These are phyloP conservation scores for Candida andamanensis DNA, from an alignment of 805 yeast species.

Conservation along the genomic window DNA sequence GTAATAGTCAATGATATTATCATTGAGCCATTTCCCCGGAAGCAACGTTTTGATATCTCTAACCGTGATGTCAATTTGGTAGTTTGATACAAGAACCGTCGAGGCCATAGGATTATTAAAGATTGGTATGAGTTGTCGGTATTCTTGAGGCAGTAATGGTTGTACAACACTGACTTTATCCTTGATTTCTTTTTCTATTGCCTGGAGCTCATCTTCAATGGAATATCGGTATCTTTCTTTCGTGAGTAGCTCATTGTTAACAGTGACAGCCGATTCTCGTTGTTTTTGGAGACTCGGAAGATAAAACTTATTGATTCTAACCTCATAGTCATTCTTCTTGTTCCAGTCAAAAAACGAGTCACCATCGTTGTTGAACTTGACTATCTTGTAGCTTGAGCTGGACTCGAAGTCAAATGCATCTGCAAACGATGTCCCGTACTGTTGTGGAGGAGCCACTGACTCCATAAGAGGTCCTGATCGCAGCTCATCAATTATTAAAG, in stretches of 20 bases:
- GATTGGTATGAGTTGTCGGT: constrained; percentile 7
- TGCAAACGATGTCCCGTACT: constrained; percentile 12
- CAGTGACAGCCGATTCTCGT: not conserved
- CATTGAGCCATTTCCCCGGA: constrained; percentile 82
- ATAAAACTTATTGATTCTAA: constrained; percentile 10
- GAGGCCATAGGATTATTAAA: constrained; percentile 10
- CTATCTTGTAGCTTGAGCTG: constrained; percentile 4
- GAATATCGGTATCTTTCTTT: constrained; percentile 6
- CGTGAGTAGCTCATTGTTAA: not conserved
- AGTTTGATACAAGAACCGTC: constrained; percentile 12
- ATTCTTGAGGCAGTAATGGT: constrained; percentile 11
- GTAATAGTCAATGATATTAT: constrained; percentile 82
- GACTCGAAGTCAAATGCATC: constrained; percentile 10
- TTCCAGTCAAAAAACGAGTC: constrained; percentile 4
- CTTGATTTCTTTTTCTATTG: constrained; percentile 13
- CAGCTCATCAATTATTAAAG: constrained; percentile 8
- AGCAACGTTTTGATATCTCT: constrained; percentile 68
- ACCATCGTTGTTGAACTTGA: constrained; percentile 6
- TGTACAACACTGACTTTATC: constrained; percentile 7
- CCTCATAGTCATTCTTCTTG: constrained; percentile 6
- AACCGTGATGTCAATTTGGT: constrained; percentile 52
- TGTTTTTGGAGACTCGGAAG: constrained; percentile 8
- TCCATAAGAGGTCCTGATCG: constrained; percentile 5
- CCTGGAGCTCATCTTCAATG: constrained; percentile 10
- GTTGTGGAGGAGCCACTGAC: constrained; percentile 3